Base-by-base conservation (phyloP, 2,329 filamentous ascomycete genomes). In the Colletotrichum australisinense region DNA sequence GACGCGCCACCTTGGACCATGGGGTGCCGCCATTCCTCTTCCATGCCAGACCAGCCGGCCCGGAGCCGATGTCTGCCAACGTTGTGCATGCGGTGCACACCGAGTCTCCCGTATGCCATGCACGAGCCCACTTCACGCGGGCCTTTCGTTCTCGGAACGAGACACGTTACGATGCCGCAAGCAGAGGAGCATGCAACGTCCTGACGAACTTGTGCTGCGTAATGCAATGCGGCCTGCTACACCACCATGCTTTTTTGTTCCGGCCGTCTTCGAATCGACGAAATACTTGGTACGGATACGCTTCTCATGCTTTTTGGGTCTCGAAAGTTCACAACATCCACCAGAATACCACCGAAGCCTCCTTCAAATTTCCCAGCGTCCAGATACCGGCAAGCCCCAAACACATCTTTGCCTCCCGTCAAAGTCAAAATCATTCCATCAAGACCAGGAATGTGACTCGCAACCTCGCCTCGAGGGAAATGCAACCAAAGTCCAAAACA, bases 341-440 rank as follows among this genome's bases (percentile, higher is more conserved):
- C 16, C 35, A 28, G 22, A 62, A 42, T 64, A 26, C n/a, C 42
- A 24, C 42, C 38, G 5, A 49, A 19, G 28, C 6, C 57, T 26
- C 32, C 14, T 59, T 42, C 42, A 42, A 60, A 60, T 67, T 60
- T 49, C 24, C 38, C 28, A 24, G 14, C 14, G 19, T 53, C 53
- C 57, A 67, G 52, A 62, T 26, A 19, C 46, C 30, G 30, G 46
- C 57, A 62, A 46, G 64, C 38, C 65, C 38, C 58, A 63, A 68
- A 67, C 52, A 38, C 38, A 35, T 58, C 12, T 28, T 28, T 30
- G 22, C 16, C 22, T 28, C 28, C 66, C 26, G n/a, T 57, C 58
- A 69, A 69, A 73, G 70, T 69, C 60, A 59, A 73, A 73, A 35
- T 24, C 42, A 60, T 22, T 69, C 70, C 70, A 69, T 69, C 16